These are phyloP conservation scores for Elsinoe necatrix DNA, from an alignment of 2,329 filamentous ascomycete species.

Conservation along the genomic window DNA sequence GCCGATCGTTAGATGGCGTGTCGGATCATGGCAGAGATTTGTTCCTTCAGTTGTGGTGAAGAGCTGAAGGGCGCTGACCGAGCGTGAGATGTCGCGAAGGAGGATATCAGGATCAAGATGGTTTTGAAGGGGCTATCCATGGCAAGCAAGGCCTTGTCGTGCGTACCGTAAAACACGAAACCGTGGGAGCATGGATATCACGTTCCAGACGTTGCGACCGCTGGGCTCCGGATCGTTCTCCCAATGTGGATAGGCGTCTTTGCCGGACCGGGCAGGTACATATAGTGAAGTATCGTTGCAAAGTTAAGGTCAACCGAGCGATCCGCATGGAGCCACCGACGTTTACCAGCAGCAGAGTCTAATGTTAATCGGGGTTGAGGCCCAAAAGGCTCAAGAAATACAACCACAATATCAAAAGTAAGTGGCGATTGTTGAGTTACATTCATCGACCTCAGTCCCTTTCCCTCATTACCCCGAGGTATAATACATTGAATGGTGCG, in stretches of 20 bases:
- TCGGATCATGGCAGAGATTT: neutral
- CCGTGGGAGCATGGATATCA: slow-evolving; percentile 1
- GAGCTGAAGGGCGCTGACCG: neutral
- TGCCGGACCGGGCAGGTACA: neutral
- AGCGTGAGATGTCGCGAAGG: neutral
- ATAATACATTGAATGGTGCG: neutral
- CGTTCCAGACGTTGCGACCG: slow-evolving; percentile 7
- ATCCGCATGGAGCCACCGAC: neutral
- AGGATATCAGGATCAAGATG: neutral
- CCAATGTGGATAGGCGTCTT: neutral
- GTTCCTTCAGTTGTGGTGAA: neutral
- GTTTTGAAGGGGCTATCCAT: neutral
- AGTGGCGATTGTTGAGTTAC: neutral
- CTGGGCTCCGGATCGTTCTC: neutral
- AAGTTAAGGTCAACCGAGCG: neutral
- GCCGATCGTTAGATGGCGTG: neutral
- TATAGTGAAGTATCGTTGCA: neutral
- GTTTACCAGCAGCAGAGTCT: neutral
- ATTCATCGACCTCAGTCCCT: no score
- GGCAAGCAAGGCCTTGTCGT: neutral
- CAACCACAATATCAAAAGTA: neutral
- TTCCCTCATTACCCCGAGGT: neutral
- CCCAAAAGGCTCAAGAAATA: neutral
- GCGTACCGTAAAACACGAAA: neutral
- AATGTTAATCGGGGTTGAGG: neutral